phyloP scores from a whole-genome alignment of 768 basidiomycete species.

The Leucocoprinus birnbaumii region DNA sequence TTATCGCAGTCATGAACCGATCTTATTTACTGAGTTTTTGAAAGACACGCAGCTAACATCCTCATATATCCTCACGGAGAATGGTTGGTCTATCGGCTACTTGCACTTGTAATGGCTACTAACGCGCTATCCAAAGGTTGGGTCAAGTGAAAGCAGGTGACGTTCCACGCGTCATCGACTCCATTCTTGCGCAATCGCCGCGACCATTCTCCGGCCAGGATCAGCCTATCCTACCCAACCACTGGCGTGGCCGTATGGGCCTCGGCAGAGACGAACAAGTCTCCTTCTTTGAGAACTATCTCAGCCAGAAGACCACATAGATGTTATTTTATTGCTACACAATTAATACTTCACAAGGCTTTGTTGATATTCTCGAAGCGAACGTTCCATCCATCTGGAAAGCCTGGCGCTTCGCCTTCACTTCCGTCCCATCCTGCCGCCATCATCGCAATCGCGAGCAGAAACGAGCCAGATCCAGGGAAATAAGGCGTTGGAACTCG shows the following conservation, averaged over 20 bases:
- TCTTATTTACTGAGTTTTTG: not conserved
- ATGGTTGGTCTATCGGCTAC: conserved; percentile 43
- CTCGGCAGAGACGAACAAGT: conserved; percentile 56
- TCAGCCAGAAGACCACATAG: not conserved
- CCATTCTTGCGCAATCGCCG: conserved; percentile 30
- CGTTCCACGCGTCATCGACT: conserved; percentile 50
- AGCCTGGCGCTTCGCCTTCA: conserved; percentile 22
- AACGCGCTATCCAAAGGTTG: conserved; percentile 39
- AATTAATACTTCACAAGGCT: conserved; percentile 14
- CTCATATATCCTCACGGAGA: conserved; percentile 70
- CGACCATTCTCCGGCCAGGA: conserved; percentile 24
- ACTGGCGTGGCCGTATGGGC: conserved; percentile 78
- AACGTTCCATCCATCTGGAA: conserved; percentile 29
- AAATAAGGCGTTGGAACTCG: conserved; percentile 59
- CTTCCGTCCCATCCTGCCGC: conserved; percentile 52
- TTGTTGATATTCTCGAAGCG: conserved; percentile 20
- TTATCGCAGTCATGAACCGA: conserved; percentile 16
- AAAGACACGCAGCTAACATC: conserved; percentile 67
- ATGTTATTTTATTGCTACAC: not conserved
- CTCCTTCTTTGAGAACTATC: conserved; percentile 22
- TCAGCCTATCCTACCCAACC: conserved; percentile 37
- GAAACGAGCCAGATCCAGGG: conserved; percentile 50
- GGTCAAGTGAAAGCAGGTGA: conserved; percentile 57
- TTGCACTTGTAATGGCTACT: not conserved
- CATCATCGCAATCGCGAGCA: conserved; percentile 57